Base-by-base conservation (phyloP, 2,329 filamentous ascomycete genomes). In the Diaporthe nobilis region DNA sequence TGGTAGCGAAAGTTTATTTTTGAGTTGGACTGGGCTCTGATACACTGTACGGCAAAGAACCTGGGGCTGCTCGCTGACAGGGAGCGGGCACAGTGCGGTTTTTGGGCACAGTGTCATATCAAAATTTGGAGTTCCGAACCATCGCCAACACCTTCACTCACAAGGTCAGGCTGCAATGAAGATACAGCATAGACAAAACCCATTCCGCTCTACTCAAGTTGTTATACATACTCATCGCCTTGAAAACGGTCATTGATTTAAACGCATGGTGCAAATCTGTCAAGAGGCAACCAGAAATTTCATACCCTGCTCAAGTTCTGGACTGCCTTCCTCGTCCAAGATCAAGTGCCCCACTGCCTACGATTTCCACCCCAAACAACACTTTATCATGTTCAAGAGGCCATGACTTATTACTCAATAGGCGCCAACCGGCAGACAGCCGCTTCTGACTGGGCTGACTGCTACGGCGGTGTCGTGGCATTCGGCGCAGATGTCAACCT, bases 381-480 rank as follows among this genome's bases (percentile, higher is more conserved):
- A 39, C 31, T 60, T 65, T 53, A 73, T 57, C 71, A 63, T 65
- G 71, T 61, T 57, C 49, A 55, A 12, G 47, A 73, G 42, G 51
- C 58, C 39, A 81, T 86, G 78, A 85, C 88, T 77, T 91, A 92
- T 79, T 83, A 97, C 79, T 93, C 95, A 63, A 92, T 93, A 77
- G 97, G 97, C 77, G 96, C 95, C 63, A 99, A 98, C 84, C 90
- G 96, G 80, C 95, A 98, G 81, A 94, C 96, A 25, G 92, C 93
- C 22, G 94, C 95, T 39, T 96, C 96, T 39, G 96, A 98, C 85
- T 99, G 97, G 97, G 65, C 65, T 70, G 92, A 94, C 82, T 82
- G 85, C 28, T 86, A 89, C 78, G 94, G 94, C 13, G 83, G 95
- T 60, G 71, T 74, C 44, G 88, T 99, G 72, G 97, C 95, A 42